These are phyloP conservation scores for Colletotrichum destructivum DNA, from an alignment of 2,329 filamentous ascomycete genomes.

Conservation along the genomic window DNA sequence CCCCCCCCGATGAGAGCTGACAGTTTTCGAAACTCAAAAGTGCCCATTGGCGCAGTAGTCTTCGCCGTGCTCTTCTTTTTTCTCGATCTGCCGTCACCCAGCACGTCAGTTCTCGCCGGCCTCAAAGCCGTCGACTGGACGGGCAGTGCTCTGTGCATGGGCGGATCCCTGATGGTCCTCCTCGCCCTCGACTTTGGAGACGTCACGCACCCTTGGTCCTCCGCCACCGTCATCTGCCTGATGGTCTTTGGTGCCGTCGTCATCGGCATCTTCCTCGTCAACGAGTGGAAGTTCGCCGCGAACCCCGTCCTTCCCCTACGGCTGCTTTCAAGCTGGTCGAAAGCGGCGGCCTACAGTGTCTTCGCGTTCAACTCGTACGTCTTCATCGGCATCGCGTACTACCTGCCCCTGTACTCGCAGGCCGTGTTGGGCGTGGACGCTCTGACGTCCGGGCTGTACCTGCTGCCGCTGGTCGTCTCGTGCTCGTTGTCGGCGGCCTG, in stretches of 20 bases:
- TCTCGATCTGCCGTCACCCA: slow-evolving; percentile 78
- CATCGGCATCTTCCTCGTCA: slow-evolving; percentile 54
- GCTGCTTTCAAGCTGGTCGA: slow-evolving; percentile 61
- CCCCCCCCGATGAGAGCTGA: neutral
- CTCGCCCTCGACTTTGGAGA: slow-evolving; percentile 61
- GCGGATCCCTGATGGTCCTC: slow-evolving; percentile 52
- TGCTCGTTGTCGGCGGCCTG: slow-evolving; percentile 45
- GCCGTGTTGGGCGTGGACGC: slow-evolving; percentile 54
- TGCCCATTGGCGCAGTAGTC: slow-evolving; percentile 49
- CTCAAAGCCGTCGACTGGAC: slow-evolving; percentile 70
- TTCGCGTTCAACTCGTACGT: slow-evolving; percentile 80
- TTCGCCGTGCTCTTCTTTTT: slow-evolving; percentile 50
- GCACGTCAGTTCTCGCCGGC: slow-evolving; percentile 73
- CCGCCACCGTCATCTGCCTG: slow-evolving; percentile 64
- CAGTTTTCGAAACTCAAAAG: slow-evolving; percentile 49
- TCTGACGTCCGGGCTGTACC: slow-evolving; percentile 50
- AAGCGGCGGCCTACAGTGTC: slow-evolving; percentile 76
- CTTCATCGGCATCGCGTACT: slow-evolving; percentile 71
- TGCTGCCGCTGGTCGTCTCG: slow-evolving; percentile 50
- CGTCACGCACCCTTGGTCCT: slow-evolving; percentile 81
- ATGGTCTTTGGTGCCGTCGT: slow-evolving; percentile 65
- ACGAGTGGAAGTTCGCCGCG: slow-evolving; percentile 47
- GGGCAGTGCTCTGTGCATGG: slow-evolving; percentile 58
- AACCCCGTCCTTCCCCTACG: slow-evolving; percentile 59
- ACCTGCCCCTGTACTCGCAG: slow-evolving; percentile 64